Percentiles rank a stretch among this genome's conserved stretches.
These are phyloP conservation scores for Nicotiana benthamiana DNA, from an alignment of 257 asterid genomes.

Conservation along the genomic window DNA sequence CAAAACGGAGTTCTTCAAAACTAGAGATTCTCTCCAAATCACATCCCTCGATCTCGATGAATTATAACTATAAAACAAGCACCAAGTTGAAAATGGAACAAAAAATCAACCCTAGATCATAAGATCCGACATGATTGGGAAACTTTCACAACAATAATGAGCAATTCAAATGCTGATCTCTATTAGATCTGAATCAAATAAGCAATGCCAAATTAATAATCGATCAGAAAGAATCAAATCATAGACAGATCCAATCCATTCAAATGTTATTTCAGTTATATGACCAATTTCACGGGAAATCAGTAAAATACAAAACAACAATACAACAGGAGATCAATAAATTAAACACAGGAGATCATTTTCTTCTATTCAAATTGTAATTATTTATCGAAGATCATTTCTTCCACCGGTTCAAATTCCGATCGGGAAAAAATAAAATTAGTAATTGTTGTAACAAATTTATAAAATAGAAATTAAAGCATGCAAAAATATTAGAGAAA, in stretches of 20 bases:
- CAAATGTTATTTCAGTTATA: too few species aligned
- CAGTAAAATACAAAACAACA: too few species aligned
- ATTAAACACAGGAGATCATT: background rate
- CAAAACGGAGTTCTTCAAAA: background rate
- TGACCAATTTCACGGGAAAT: background rate
- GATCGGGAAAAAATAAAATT: background rate
- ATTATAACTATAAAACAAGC: background rate
- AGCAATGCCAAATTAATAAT: background rate
- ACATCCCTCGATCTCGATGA: background rate
- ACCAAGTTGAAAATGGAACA: conserved; percentile 1
- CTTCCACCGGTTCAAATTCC: too few species aligned
- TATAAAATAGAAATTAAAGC: too few species aligned
- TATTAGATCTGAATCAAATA: background rate
- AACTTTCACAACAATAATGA: background rate
- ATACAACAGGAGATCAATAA: background rate
- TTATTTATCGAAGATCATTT: too few species aligned
- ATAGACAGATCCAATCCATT: too few species aligned
- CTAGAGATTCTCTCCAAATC: background rate
- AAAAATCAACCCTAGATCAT: conserved; percentile 7
- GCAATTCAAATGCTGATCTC: background rate
- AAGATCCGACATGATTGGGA: background rate
- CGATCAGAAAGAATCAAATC: background rate
- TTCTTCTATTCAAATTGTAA: too few species aligned
- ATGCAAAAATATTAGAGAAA: background rate
- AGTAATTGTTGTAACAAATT: background rate